phyloP scores from a whole-genome alignment of 2,329 filamentous ascomycete species.

The Davidsoniella virescens region DNA sequence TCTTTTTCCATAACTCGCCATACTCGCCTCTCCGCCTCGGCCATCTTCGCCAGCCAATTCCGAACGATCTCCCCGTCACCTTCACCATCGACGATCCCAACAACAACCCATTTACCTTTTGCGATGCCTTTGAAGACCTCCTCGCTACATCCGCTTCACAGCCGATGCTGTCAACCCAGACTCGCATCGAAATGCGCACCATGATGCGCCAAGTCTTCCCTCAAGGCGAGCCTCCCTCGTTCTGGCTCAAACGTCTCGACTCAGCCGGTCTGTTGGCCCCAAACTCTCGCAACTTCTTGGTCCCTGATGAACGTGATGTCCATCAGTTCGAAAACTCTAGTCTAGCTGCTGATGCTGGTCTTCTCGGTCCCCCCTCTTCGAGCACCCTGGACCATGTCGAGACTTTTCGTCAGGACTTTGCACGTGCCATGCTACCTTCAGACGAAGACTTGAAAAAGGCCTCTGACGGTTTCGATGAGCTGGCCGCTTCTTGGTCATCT shows the following conservation, averaged over 20 bases:
- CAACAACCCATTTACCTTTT: conserved; percentile 28
- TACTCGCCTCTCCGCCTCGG: conserved; percentile 31
- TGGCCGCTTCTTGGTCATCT: conserved; percentile 16
- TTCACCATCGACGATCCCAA: conserved; percentile 19
- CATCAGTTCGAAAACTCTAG: neutral
- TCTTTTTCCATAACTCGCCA: conserved; percentile 18
- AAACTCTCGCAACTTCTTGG: conserved; percentile 15
- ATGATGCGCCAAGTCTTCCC: conserved; percentile 25
- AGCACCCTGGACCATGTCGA: conserved; percentile 17
- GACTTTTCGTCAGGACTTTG: conserved; percentile 19
- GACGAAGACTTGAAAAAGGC: conserved; percentile 19
- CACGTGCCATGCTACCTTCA: conserved; percentile 1
- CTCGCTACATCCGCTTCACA: conserved; percentile 29
- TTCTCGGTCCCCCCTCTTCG: neutral
- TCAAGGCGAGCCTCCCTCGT: conserved; percentile 24
- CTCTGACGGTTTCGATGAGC: conserved; percentile 11
- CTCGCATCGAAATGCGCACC: conserved; percentile 21
- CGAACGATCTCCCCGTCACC: conserved; percentile 26
- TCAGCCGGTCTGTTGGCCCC: conserved; percentile 24
- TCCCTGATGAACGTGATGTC: conserved; percentile 7
- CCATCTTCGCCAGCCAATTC: conserved; percentile 30
- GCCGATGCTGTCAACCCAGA: conserved; percentile 25
- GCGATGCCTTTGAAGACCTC: conserved; percentile 43
- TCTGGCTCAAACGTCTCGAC: conserved; percentile 26
- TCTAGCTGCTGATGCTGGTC: conserved; percentile 15